phyloP scores from a whole-genome alignment of 805 yeast genomes.

The Diddensiella santjacobensis region DNA sequence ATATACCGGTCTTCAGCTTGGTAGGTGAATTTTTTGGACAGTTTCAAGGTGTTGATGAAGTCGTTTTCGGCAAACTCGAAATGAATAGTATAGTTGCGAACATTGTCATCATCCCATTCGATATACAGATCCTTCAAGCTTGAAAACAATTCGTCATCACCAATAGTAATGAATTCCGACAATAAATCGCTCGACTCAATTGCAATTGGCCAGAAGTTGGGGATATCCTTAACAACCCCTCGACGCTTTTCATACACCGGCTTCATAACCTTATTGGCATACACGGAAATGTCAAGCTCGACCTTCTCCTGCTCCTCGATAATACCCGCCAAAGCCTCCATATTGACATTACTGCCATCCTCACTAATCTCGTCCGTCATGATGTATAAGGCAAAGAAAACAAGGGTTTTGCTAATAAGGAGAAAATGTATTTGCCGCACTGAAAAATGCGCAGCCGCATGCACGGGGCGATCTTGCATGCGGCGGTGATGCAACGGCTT shows the following conservation, averaged over 20 bases:
- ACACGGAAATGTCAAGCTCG: conserved; percentile 26
- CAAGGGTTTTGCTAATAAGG: too few species aligned
- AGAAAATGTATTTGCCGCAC: too few species aligned
- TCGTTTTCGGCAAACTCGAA: conserved; percentile 53
- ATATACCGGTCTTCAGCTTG: conserved; percentile 37
- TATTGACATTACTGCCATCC: conserved; percentile 2
- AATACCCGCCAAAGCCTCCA: conserved; percentile 24
- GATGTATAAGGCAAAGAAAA: too few species aligned
- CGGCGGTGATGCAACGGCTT: too few species aligned
- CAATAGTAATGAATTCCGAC: conserved; percentile 70
- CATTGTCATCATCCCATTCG: conserved; percentile 39
- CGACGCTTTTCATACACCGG: conserved; percentile 59
- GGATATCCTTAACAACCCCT: conserved; percentile 48
- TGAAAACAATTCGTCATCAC: conserved; percentile 70
- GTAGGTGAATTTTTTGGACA: conserved; percentile 54
- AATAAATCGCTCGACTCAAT: conserved; percentile 73
- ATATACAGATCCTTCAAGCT: conserved; percentile 60
- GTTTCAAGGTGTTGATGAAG: conserved; percentile 51
- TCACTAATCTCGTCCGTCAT: not conserved
- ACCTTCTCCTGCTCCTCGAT: conserved; percentile 25
- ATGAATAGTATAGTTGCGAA: conserved; percentile 57
- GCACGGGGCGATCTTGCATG: too few species aligned
- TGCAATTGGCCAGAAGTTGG: conserved; percentile 84
- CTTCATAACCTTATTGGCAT: conserved; percentile 39
- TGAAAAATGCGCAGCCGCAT: too few species aligned